Conservation (phyloP, 2,329 filamentous ascomycete species). For the Aspergillus ochraceus region DNA sequence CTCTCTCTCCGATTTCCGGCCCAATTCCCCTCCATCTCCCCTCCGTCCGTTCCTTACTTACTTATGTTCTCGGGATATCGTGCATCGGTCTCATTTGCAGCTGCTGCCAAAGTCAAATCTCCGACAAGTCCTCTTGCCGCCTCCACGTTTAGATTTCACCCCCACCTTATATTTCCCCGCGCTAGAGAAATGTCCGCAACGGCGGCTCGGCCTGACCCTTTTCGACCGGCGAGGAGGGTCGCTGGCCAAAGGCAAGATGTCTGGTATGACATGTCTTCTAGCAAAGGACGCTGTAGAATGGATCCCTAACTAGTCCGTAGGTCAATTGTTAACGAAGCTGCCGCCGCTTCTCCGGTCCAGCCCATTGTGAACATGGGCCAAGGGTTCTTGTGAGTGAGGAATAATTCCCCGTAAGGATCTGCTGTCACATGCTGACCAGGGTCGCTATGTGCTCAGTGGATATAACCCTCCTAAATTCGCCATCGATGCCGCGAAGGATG, state of each 20-base stretch:
- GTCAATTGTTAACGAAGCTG: constrained; percentile 69
- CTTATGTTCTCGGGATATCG: constrained; percentile 4
- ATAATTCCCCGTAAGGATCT: not conserved
- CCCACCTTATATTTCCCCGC: constrained; percentile 20
- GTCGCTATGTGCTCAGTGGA: constrained; percentile 50
- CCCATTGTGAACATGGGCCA: constrained; percentile 71
- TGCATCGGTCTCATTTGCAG: not conserved
- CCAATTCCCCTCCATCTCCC: constrained; percentile 4
- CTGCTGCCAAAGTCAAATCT: not conserved
- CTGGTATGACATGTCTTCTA: constrained; percentile 34
- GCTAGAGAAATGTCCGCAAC: constrained; percentile 43
- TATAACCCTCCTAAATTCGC: constrained; percentile 95
- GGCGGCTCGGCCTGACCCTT: constrained; percentile 40
- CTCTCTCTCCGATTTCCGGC: not conserved
- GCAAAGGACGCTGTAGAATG: not conserved
- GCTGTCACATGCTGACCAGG: not conserved
- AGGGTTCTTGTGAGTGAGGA: constrained; percentile 53
- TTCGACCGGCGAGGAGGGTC: constrained; percentile 49
- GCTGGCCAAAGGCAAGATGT: constrained; percentile 54
- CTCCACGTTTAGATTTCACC: constrained; percentile 8
- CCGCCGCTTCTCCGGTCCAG: constrained; percentile 62
- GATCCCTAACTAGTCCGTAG: constrained; percentile 35
- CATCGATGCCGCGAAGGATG: constrained; percentile 84
- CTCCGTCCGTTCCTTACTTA: not conserved
- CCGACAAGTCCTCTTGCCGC: not conserved